phyloP scores from a whole-genome alignment of 2,329 filamentous ascomycete species.

The Westerdykella ornata region DNA sequence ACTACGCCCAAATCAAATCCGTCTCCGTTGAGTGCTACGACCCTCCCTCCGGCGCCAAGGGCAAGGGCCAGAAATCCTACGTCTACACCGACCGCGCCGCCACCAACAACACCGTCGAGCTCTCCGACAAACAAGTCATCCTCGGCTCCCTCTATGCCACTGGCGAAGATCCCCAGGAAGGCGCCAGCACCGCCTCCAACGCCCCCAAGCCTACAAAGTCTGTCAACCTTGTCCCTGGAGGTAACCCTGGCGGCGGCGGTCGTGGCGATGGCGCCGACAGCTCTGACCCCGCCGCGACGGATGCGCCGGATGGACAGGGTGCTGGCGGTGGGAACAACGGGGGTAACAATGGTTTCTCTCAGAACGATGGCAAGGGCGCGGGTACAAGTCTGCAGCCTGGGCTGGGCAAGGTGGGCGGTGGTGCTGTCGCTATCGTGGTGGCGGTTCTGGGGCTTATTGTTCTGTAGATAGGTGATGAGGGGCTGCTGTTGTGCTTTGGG shows the following conservation, averaged over 20 bases:
- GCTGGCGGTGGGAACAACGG: slow-evolving; percentile 11
- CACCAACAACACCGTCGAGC: slow-evolving; percentile 69
- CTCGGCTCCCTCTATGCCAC: slow-evolving; percentile 75
- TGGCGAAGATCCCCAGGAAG: slow-evolving; percentile 60
- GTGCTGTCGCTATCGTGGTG: slow-evolving; percentile 28
- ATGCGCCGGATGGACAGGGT: slow-evolving; percentile 4
- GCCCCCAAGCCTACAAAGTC: slow-evolving; percentile 21
- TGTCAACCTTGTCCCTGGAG: slow-evolving; percentile 50
- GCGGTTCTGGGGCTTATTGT: slow-evolving; percentile 28
- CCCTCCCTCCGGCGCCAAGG: slow-evolving; percentile 63
- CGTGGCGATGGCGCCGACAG: slow-evolving; percentile 20
- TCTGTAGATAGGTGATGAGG: slow-evolving; percentile 11
- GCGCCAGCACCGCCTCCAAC: slow-evolving; percentile 29
- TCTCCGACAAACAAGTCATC: slow-evolving; percentile 67
- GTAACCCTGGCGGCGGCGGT: slow-evolving; percentile 47
- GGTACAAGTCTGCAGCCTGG: slow-evolving; percentile 20
- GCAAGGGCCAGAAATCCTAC: slow-evolving; percentile 60
- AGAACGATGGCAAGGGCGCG: slow-evolving; percentile 14
- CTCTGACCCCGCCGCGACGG: slow-evolving; percentile 9
- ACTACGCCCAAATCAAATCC: slow-evolving; percentile 72
- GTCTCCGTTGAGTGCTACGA: slow-evolving; percentile 84
- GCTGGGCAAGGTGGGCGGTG: slow-evolving; percentile 26
- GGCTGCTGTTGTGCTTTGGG: too few relatives aligned
- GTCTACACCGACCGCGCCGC: slow-evolving; percentile 59
- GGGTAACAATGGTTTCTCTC: slow-evolving; percentile 16